A percentile compares a stretch with the other conserved stretches of the same genome.
Conservation (phyloP, 2,329 filamentous ascomycete genomes). For the Exophiala spinifera region DNA sequence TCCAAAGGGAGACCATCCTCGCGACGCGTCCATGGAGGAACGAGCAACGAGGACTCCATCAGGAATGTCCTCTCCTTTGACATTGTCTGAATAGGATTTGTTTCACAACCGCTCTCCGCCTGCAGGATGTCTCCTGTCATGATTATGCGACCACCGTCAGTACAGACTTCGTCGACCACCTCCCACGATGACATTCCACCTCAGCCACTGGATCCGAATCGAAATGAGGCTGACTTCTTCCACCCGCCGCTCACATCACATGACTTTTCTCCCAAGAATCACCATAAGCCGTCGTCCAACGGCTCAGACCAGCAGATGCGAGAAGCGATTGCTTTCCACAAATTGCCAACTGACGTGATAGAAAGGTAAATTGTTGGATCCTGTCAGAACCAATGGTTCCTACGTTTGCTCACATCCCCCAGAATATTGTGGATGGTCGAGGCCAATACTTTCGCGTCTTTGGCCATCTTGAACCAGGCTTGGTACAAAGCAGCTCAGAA, state of each 20-base stretch:
- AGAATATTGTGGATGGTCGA: constrained; percentile 49
- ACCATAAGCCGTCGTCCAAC: constrained; percentile 7
- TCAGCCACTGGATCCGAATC: constrained; percentile 22
- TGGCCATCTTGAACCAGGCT: constrained; percentile 41
- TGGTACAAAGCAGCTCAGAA: constrained; percentile 46
- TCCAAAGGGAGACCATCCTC: constrained; percentile 9
- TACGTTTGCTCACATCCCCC: constrained; percentile 16
- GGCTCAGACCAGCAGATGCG: background rate
- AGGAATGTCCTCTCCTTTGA: constrained; percentile 11
- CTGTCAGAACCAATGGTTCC: background rate
- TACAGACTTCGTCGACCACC: constrained; percentile 11
- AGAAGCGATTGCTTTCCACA: constrained; percentile 18
- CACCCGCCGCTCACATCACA: constrained; percentile 6
- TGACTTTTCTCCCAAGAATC: constrained; percentile 2
- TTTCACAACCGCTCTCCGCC: background rate
- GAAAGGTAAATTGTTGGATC: constrained; percentile 19
- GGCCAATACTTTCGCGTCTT: constrained; percentile 47
- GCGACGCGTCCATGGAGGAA: constrained; percentile 20
- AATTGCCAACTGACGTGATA: constrained; percentile 25
- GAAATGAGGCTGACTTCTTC: constrained; percentile 12
- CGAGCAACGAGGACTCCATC: constrained; percentile 7
- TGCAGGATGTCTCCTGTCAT: constrained; percentile 13
- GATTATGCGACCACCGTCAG: constrained; percentile 13
- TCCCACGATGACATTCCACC: constrained; percentile 21
- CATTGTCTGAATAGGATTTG: constrained; percentile 1